Evolutionary conservation across 2,329 filamentous ascomycete genomes (phyloP).

Genomic region (Monilinia polystroma): DNA sequence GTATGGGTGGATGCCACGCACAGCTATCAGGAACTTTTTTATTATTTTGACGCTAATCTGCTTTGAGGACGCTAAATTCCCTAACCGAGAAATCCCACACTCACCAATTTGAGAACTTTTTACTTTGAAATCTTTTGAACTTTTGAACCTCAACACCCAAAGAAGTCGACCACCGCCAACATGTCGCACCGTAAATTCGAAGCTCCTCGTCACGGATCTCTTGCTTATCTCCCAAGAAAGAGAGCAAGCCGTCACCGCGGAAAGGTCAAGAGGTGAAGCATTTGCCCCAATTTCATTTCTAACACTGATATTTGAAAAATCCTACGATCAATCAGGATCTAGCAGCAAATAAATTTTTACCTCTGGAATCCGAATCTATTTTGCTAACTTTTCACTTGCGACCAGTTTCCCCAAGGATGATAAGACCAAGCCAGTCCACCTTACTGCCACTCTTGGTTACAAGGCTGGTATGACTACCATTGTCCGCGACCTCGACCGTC

Average conservation of each 20-base stretch:
- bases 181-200: slow-evolving; percentile 41
- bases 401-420: slow-evolving; percentile 97
- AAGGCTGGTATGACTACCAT: slow-evolving; percentile 99
- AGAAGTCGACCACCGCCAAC: slow-evolving; percentile 23
- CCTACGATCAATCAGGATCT: background rate
- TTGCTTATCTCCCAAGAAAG: slow-evolving; percentile 88
- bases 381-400: slow-evolving; percentile 19
- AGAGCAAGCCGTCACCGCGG: slow-evolving; percentile 90
- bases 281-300: slow-evolving; percentile 20
- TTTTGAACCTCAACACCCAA: slow-evolving; percentile 23
- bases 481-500: slow-evolving; percentile 92
- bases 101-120: slow-evolving; percentile 22
- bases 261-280: slow-evolving; percentile 94
- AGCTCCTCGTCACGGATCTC: slow-evolving; percentile 90
- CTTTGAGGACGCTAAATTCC: background rate
- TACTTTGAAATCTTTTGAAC: slow-evolving; percentile 14
- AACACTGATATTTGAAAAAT: slow-evolving; percentile 25
- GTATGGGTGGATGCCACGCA: background rate
- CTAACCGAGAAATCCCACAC: slow-evolving; percentile 22
- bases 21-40: background rate
- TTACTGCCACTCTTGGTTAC: slow-evolving; percentile 98
- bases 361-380: background rate
- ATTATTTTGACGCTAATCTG: background rate
- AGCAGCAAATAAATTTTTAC: background rate
- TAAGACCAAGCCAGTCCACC: slow-evolving; percentile 98